Evolutionary conservation across 176 grass and related monocot species (phyloP), one percentile per base, ranked within the genome.

Genomic region (Zea luxurians): DNA sequence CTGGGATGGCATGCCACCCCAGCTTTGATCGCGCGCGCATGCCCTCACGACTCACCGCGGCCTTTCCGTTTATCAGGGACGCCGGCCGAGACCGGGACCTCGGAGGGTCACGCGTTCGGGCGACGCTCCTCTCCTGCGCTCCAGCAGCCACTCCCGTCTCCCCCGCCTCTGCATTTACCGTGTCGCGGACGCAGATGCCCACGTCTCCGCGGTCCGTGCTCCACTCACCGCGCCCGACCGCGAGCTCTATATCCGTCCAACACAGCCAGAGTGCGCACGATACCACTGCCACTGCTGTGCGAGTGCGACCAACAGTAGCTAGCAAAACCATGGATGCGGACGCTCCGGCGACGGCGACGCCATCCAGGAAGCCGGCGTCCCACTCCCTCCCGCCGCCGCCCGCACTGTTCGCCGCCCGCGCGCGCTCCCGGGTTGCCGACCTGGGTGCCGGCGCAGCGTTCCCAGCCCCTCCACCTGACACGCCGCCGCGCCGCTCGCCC

Each of bases 401-500:
- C 13, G 66, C 45, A 48, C 86, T 72, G n/a, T 21, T 13, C 43
- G 78, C 17, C 44, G 13, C 71, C 15, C 74, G 35, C 62, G 48
- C 42, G 37, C 75, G 71, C 10, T 42, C 72, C 80, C 72, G 48
- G 76, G 54, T 62, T 10, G 68, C 50, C 0, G 75, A 64, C 73
- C 45, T 40, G 15, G 57, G 44, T 52, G 57, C 13, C 68, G 36
- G 2, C 63, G 73, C 71, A 43, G 61, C 57, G 5, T 77, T 50
- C 8, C 1, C 18, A 11, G n/a, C 45, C 5, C 27, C 27, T 1
- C 20, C 45, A 44, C 83, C 80, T 0, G 72, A 78, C 59, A 93
- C 88, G 58, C 93, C 88, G 27, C 76, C 82, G 54, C 69, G 76
- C 7, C 52, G 77, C 13, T 20, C 78, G 2, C 84, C 46, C 18